Conservation (phyloP, 2,329 filamentous ascomycete genomes). For the Dactylonectria estremocensis region DNA sequence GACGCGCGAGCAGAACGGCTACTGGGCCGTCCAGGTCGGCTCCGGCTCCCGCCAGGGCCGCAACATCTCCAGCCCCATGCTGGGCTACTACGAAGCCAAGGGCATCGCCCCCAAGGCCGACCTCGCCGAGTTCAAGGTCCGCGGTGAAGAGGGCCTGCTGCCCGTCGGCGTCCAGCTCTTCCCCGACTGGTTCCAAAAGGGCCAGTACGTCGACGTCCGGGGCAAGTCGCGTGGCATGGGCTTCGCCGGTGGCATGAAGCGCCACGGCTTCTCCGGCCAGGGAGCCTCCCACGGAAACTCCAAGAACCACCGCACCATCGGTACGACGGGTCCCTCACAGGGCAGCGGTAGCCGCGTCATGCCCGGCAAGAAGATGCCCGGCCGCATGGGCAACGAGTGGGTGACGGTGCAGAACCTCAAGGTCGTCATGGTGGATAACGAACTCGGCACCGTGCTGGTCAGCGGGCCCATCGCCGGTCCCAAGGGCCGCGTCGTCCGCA, state of each 20-base stretch:
- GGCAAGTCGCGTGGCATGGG: conserved; percentile 89
- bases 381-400: conserved; percentile 91
- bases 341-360: conserved; percentile 92
- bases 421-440: conserved; percentile 88
- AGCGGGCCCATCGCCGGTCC: conserved; percentile 90
- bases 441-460: conserved; percentile 89
- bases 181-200: conserved; percentile 92
- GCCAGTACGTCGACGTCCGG: conserved; percentile 91
- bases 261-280: conserved; percentile 91
- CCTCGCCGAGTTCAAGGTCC: conserved; percentile 90
- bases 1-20: conserved; percentile 85
- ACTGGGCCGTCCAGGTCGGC: conserved; percentile 94
- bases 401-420: conserved; percentile 94
- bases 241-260: conserved; percentile 98
- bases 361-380: conserved; percentile 98
- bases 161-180: conserved; percentile 82
- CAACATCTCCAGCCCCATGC: conserved; percentile 85
- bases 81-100: conserved; percentile 90
- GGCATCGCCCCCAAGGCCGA: conserved; percentile 87
- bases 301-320: conserved; percentile 92
- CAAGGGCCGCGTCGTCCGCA: conserved; percentile 85
- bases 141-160: conserved; percentile 79
- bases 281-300: conserved; percentile 95
- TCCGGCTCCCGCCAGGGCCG: conserved; percentile 79
- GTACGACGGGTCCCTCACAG: conserved; percentile 90